These are phyloP conservation scores for Fagus sylvatica DNA, from an alignment of 306 rosid species.

Conservation along the genomic window DNA sequence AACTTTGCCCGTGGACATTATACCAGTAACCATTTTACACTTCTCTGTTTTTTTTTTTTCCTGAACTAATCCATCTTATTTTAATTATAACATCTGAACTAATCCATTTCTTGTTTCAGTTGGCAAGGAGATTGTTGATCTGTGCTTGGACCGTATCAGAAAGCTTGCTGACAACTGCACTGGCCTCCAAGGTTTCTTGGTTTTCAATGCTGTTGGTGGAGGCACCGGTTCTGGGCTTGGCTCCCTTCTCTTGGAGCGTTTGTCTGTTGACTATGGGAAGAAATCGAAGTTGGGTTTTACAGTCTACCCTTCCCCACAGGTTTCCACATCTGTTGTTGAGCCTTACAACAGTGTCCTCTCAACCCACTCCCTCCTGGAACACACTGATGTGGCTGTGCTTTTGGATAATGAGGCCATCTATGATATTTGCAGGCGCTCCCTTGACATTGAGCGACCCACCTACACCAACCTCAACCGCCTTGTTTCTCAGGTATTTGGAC, in stretches of 20 bases:
- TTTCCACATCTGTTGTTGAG: conserved; percentile 95
- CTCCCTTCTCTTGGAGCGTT: conserved; percentile 80
- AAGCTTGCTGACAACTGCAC: conserved; percentile 95
- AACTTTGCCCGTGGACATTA: conserved; percentile 97
- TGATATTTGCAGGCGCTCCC: conserved; percentile 92
- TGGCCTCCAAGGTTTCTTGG: conserved; percentile 91
- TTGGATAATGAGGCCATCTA: conserved; percentile 91
- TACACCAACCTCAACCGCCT: conserved; percentile 93
- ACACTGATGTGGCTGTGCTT: conserved; percentile 89
- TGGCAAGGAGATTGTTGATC: conserved; percentile 93
- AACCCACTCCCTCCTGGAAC: conserved; percentile 91
- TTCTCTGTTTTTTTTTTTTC: too few species aligned
- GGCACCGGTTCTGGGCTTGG: conserved; percentile 97
- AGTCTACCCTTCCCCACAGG: conserved; percentile 91
- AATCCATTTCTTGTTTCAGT: conserved; percentile 29
- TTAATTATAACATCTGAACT: neutral
- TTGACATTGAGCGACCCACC: conserved; percentile 90
- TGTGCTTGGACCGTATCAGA: conserved; percentile 89
- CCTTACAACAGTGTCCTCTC: conserved; percentile 97
- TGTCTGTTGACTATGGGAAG: conserved; percentile 90
- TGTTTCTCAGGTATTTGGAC: conserved; percentile 80
- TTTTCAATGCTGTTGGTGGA: conserved; percentile 92
- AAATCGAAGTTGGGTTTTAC: conserved; percentile 93
- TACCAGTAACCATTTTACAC: conserved; percentile 47
- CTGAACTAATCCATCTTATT: neutral